Evolutionary conservation across 176 grass and related monocot genomes (phyloP).

Genomic region (Raddia guianensis): DNA sequence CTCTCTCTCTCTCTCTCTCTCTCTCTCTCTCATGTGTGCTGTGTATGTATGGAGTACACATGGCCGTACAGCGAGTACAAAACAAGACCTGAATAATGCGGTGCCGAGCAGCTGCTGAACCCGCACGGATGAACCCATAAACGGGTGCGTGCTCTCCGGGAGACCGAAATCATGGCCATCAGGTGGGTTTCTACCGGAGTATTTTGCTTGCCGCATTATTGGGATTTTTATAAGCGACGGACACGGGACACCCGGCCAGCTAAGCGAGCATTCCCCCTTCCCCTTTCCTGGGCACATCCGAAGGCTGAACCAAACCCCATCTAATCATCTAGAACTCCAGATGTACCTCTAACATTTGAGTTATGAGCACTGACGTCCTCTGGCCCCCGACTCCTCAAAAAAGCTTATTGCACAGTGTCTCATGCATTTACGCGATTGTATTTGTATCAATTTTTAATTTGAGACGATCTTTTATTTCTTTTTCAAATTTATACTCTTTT

Average conservation of each 20-base stretch:
- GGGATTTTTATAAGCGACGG: constrained; percentile 2
- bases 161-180: constrained; percentile 42
- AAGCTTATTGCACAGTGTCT: too few relatives aligned
- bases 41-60: constrained; percentile 2
- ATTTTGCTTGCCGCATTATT: constrained; percentile 34
- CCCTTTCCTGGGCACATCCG: constrained; percentile 16
- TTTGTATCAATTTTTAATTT: too few relatives aligned
- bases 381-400: background rate
- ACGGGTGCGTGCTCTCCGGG: background rate
- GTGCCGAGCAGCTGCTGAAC: background rate
- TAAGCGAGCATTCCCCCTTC: constrained; percentile 30
- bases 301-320: background rate
- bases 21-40: too few relatives aligned
- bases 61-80: constrained; percentile 32
- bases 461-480: too few relatives aligned
- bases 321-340: background rate
- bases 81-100: constrained; percentile 23
- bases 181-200: background rate
- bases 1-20: too few relatives aligned
- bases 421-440: too few relatives aligned
- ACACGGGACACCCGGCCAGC: background rate
- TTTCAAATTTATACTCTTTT: too few relatives aligned
- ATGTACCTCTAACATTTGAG: background rate
- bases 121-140: constrained; percentile 3
- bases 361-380: constrained; percentile 25